Percentiles rank a stretch among this genome's conserved stretches.
These are phyloP conservation scores for Cryptococcus sp. DNA, from an alignment of 1,284 basidiomycete genomes.

Conservation along the genomic window DNA sequence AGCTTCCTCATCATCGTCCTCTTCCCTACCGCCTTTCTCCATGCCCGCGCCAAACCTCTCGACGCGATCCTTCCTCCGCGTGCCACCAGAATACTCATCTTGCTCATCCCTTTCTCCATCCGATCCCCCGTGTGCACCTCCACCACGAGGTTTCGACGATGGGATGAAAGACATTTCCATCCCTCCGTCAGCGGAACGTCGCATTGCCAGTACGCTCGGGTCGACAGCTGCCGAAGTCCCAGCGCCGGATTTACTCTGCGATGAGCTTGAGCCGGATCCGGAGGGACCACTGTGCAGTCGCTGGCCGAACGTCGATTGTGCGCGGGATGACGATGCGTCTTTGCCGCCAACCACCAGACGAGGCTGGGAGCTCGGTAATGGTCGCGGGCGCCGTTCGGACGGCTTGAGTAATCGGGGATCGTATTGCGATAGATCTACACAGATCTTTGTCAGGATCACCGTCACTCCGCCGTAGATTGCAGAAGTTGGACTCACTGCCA, in stretches of 20 bases:
- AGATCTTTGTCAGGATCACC: constrained; percentile 21
- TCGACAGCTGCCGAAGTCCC: constrained; percentile 8
- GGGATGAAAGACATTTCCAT: constrained; percentile 60
- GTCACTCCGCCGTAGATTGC: constrained; percentile 11
- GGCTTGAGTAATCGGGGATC: constrained; percentile 57
- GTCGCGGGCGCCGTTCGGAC: constrained; percentile 20
- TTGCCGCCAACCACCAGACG: constrained; percentile 37
- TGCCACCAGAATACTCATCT: constrained; percentile 47
- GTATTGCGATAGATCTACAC: constrained; percentile 45
- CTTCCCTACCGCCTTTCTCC: constrained; percentile 66
- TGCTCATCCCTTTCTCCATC: constrained; percentile 26
- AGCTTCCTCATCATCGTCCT: constrained; percentile 59
- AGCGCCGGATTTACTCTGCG: constrained; percentile 12
- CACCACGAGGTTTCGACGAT: constrained; percentile 22
- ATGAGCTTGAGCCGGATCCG: constrained; percentile 5
- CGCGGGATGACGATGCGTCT: constrained; percentile 14
- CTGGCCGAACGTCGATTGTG: constrained; percentile 51
- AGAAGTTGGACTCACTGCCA: constrained; percentile 29
- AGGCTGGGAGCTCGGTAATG: constrained; percentile 30
- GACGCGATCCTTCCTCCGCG: constrained; percentile 60
- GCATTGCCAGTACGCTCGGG: constrained; percentile 46
- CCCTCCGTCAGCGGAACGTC: constrained; percentile 51
- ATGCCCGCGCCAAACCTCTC: constrained; percentile 81
- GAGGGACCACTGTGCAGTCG: constrained; percentile 36
- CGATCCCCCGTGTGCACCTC: constrained; percentile 62